A percentile compares a stretch with the other conserved stretches of the same genome.
Evolutionary conservation across 1,139 yeast species (phyloP).

Genomic region (Fermentozyma sake): DNA sequence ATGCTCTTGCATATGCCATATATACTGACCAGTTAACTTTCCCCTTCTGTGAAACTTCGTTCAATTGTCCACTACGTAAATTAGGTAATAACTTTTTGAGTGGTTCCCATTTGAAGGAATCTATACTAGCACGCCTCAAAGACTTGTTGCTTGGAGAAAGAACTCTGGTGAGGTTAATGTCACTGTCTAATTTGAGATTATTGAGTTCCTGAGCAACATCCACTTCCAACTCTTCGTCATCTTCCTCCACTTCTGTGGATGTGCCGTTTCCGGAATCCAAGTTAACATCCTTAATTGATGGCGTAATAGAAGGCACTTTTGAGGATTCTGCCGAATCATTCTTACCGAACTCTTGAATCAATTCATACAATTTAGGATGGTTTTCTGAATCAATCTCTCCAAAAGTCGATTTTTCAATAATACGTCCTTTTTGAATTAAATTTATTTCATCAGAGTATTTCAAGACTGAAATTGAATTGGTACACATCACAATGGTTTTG

Average conservation of each 20-base stretch:
- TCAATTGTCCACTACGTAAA: conserved; percentile 19
- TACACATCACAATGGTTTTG: conserved; percentile 33
- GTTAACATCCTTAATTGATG: conserved; percentile 2
- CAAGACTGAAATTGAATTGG: conserved; percentile 35
- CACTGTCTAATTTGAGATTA: no score
- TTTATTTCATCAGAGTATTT: conserved; percentile 26
- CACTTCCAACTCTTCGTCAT: conserved; percentile 1
- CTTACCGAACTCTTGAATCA: conserved; percentile 22
- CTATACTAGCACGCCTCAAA: conserved; percentile 25
- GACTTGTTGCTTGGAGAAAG: conserved; percentile 2
- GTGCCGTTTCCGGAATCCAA: neutral
- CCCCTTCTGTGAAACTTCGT: conserved; percentile 25
- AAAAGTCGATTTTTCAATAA: conserved; percentile 21
- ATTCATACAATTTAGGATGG: conserved; percentile 23
- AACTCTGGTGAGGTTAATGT: no score
- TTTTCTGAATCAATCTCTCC: conserved; percentile 8
- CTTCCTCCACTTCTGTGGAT: conserved; percentile 2
- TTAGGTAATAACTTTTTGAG: conserved; percentile 20
- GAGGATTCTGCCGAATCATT: conserved; percentile 1
- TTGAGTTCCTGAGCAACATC: no score
- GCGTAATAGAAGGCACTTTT: neutral
- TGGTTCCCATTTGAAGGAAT: conserved; percentile 30
- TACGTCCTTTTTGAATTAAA: conserved; percentile 22
- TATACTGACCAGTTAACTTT: conserved; percentile 23
- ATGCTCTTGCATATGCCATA: conserved; percentile 19